These are phyloP conservation scores for Micractinium sp. DNA, from an alignment of 139 green algal species.

Conservation along the genomic window DNA sequence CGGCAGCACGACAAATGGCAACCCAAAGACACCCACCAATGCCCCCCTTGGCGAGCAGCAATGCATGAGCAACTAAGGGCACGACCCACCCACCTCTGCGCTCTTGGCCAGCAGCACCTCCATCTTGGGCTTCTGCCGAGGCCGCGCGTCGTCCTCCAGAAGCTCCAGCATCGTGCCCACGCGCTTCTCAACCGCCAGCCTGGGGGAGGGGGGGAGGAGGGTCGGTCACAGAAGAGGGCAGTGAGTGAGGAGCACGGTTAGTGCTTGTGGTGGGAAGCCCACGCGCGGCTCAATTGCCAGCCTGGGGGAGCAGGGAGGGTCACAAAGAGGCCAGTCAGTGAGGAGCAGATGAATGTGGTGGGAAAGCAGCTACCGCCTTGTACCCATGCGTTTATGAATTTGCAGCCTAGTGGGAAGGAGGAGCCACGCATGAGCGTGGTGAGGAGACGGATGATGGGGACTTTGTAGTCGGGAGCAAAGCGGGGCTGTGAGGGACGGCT, in stretches of 20 bases:
- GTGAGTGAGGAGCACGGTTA: neutral
- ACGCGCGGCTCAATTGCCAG: slow-evolving; percentile 73
- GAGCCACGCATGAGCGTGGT: no score
- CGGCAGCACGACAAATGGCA: neutral
- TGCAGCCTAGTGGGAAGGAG: no score
- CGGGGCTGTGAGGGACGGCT: no score
- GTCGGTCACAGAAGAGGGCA: neutral
- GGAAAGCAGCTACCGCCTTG: no score
- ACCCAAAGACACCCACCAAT: no score
- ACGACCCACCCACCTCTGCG: neutral
- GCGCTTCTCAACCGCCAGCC: slow-evolving; percentile 71
- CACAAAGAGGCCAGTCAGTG: no score
- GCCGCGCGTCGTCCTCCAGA: slow-evolving; percentile 35
- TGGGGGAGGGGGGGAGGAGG: neutral
- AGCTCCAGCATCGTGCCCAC: slow-evolving; percentile 49
- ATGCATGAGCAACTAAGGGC: neutral
- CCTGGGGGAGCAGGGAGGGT: neutral
- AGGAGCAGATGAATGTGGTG: neutral
- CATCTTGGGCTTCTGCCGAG: slow-evolving; percentile 80
- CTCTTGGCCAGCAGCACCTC: slow-evolving; percentile 80
- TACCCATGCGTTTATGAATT: no score
- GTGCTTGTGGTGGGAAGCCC: neutral
- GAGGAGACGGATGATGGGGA: no score
- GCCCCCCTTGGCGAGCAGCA: neutral
- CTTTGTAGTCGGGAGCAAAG: no score